These are phyloP conservation scores for Xylariaceae sp. DNA, from an alignment of 2,329 filamentous ascomycete species.

Conservation along the genomic window DNA sequence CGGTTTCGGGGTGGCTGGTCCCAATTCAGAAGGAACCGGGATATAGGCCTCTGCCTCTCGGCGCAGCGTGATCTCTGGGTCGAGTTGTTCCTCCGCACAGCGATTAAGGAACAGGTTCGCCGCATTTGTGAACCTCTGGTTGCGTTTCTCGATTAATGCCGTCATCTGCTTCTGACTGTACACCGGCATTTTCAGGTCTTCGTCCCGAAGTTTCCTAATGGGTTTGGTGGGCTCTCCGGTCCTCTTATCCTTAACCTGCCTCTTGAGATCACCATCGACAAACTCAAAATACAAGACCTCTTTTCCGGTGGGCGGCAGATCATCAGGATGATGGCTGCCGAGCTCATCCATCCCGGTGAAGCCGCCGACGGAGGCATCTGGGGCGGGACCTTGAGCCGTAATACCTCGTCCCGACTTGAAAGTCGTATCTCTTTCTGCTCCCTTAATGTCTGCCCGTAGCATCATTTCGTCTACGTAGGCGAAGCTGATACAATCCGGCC, in stretches of 20 bases:
- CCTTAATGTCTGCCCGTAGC: slow-evolving; percentile 78
- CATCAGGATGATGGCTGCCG: slow-evolving; percentile 36
- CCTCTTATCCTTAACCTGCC: slow-evolving; percentile 71
- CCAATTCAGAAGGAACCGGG: slow-evolving; percentile 58
- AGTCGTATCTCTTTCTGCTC: slow-evolving; percentile 65
- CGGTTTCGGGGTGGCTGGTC: slow-evolving; percentile 34
- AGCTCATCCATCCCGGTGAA: slow-evolving; percentile 53
- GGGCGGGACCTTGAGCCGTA: slow-evolving; percentile 51
- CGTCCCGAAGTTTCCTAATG: slow-evolving; percentile 69
- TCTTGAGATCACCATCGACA: slow-evolving; percentile 85
- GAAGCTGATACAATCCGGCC: slow-evolving; percentile 80
- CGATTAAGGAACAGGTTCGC: slow-evolving; percentile 76
- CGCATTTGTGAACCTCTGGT: slow-evolving; percentile 77
- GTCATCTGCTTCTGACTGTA: slow-evolving; percentile 93
- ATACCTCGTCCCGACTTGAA: slow-evolving; percentile 61
- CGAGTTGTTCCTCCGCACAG: slow-evolving; percentile 64
- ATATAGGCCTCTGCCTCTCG: slow-evolving; percentile 62
- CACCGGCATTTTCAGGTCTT: slow-evolving; percentile 87
- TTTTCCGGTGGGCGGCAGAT: slow-evolving; percentile 44
- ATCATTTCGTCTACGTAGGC: slow-evolving; percentile 83
- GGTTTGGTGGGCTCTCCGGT: slow-evolving; percentile 73
- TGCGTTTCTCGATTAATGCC: slow-evolving; percentile 84
- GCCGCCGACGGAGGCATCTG: slow-evolving; percentile 61
- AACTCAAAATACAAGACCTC: slow-evolving; percentile 92
- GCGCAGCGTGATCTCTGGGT: slow-evolving; percentile 69